phyloP scores from a whole-genome alignment of 345 rosid species.

The Raphanus raphanistrum region DNA sequence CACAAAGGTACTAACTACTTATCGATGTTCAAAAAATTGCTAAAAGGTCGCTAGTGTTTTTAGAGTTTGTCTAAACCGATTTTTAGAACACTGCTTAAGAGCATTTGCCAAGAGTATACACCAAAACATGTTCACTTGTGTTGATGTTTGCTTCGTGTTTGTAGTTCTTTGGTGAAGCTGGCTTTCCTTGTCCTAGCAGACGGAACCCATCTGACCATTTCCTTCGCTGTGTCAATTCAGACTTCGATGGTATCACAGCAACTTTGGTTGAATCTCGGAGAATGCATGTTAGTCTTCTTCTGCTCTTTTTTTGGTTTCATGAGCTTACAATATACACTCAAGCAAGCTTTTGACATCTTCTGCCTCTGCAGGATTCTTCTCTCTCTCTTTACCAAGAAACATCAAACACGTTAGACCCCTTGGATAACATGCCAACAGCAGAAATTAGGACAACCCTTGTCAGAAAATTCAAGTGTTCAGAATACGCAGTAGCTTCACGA shows the following conservation, averaged over 20 bases:
- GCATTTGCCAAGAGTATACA: not conserved
- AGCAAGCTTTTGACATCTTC: not conserved
- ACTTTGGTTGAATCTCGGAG: conserved; percentile 42
- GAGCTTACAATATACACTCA: not conserved
- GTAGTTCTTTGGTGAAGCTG: conserved; percentile 75
- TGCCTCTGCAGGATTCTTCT: conserved; percentile 30
- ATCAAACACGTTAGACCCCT: conserved; percentile 63
- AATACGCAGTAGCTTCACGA: conserved; percentile 49
- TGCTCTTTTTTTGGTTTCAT: not conserved
- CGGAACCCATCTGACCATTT: conserved; percentile 75
- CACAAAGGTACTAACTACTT: conserved; percentile 38
- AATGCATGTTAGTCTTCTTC: conserved; percentile 36
- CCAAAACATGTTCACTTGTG: conserved; percentile 15
- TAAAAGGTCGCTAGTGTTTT: not conserved
- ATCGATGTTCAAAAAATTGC: not conserved
- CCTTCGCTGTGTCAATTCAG: conserved; percentile 66
- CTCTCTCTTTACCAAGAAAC: conserved; percentile 43
- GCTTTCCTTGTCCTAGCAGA: conserved; percentile 71
- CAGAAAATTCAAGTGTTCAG: conserved; percentile 63
- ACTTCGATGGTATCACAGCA: conserved; percentile 54
- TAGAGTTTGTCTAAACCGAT: not conserved
- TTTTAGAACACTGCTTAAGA: not conserved
- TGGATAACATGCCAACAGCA: conserved; percentile 58
- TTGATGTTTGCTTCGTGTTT: conserved; percentile 19
- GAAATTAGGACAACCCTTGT: conserved; percentile 65